phyloP scores from a whole-genome alignment of 495 filamentous ascomycete genomes.

The Beverwykella pulmonaria region DNA sequence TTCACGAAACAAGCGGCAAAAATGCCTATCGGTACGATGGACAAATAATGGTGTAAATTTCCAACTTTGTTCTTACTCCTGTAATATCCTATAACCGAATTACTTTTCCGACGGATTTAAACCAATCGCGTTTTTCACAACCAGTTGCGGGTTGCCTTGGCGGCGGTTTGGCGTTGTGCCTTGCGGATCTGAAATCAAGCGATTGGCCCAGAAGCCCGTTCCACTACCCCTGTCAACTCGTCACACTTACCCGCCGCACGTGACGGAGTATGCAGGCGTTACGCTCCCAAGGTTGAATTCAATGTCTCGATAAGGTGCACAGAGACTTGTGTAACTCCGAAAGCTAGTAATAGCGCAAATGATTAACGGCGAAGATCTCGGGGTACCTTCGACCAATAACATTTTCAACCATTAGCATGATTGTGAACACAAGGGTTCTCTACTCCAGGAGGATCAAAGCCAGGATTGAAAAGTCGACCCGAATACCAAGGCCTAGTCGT shows the following conservation, averaged over 20 bases:
- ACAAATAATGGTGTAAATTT: background rate
- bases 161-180: background rate
- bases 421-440: no score
- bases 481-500: no score
- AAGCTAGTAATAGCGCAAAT: background rate
- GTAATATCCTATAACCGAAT: background rate
- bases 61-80: background rate
- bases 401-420: no score
- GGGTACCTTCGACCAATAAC: background rate
- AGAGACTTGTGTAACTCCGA: background rate
- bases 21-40: background rate
- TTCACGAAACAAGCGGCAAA: background rate
- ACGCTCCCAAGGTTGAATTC: background rate
- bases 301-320: background rate
- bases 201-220: background rate
- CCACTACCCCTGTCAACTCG: background rate
- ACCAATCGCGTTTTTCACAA: background rate
- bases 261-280: background rate
- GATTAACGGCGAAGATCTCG: background rate
- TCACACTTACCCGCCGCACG: slow-evolving; percentile 1
- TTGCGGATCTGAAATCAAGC: background rate
- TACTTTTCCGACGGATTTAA: background rate
- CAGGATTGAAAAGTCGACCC: no score
- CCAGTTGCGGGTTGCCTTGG: background rate
- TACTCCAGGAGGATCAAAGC: no score